Evolutionary conservation across 2,329 filamentous ascomycete genomes (phyloP), one percentile per base, ranked within the genome.

Genomic region (Lachnellula hyalina): DNA sequence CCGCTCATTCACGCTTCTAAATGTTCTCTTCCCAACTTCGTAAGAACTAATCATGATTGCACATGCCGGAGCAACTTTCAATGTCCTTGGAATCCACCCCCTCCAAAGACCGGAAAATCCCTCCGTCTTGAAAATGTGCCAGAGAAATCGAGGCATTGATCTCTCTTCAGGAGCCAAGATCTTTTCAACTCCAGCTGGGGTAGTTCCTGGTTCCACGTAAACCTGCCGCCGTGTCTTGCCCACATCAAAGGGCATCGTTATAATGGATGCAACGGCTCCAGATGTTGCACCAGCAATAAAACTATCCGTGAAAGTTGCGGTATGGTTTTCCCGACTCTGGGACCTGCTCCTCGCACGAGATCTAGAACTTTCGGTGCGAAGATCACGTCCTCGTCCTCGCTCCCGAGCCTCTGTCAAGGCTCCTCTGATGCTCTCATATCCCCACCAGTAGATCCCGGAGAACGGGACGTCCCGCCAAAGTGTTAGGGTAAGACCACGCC

Each of bases 41-140:
- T 97, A 99, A 69, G 87, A 96, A 69, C 90, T 95, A 69, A 99
- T 97, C 94, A 99, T 99, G 69, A 99, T 97, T 28, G 94, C 94
- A 72, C 94, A 99, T 0, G 93, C 90, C 1, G 94, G 94, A 1
- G 94, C 93, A 5, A 99, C 92, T 71, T 97, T 97, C 57, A 97
- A 76, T 62, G 90, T 96, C 40, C 94, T 80, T 0, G 94, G 91
- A 23, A 90, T 86, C 90, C 92, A 96, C 44, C 94, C 94, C 64
- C 80, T 89, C 82, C 95, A 97, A 5, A 99, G 75, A 0, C 94
- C 94, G 1, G 81, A 70, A 15, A 84, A 70, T 2, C 94, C 94
- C 72, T 97, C 93, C 52, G 87, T 87, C 63, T 83, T 81, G 75
- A 93, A 95, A 50, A 99, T 97, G 65, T 96, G 90, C 78, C 83